Evolutionary conservation across 1,284 basidiomycete genomes (phyloP).

Genomic region (Caloboletus firmus): DNA sequence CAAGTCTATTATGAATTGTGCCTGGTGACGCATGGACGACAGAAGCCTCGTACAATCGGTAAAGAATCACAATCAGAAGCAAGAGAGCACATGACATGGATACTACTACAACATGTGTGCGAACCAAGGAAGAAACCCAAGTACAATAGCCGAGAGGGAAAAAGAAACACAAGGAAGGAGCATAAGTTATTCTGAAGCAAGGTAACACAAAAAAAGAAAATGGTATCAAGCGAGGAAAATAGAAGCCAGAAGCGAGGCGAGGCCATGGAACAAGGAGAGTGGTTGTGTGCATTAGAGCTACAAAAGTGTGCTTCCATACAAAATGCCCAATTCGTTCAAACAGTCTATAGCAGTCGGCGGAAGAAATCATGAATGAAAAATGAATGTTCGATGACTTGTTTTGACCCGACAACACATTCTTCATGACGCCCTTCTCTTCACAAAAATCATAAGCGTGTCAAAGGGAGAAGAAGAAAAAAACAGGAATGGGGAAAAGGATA

Average conservation of each 20-base stretch:
- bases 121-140: slow-evolving; percentile 1
- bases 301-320: slow-evolving; percentile 18
- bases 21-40: neutral
- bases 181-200: slow-evolving; percentile 24
- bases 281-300: slow-evolving; percentile 28
- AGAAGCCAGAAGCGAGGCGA: neutral
- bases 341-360: slow-evolving; percentile 18
- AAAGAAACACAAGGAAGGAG: slow-evolving; percentile 7
- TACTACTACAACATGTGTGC: slow-evolving; percentile 32
- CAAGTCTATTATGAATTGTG: slow-evolving; percentile 6
- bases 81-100: slow-evolving; percentile 19
- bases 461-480: neutral
- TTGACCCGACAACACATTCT: slow-evolving; percentile 13
- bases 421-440: slow-evolving; percentile 1
- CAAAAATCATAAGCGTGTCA: slow-evolving; percentile 8
- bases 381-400: slow-evolving; percentile 7
- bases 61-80: neutral
- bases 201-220: slow-evolving; percentile 2
- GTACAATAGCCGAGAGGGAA: slow-evolving; percentile 2
- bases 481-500: neutral
- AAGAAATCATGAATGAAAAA: slow-evolving; percentile 12
- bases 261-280: neutral
- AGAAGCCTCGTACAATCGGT: neutral
- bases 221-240: neutral
- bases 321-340: slow-evolving; percentile 14